A percentile compares a stretch with the other conserved stretches of the same genome.
These are phyloP conservation scores for Santalum album DNA, from an alignment of 164 flowering plant genomes.

Conservation along the genomic window DNA sequence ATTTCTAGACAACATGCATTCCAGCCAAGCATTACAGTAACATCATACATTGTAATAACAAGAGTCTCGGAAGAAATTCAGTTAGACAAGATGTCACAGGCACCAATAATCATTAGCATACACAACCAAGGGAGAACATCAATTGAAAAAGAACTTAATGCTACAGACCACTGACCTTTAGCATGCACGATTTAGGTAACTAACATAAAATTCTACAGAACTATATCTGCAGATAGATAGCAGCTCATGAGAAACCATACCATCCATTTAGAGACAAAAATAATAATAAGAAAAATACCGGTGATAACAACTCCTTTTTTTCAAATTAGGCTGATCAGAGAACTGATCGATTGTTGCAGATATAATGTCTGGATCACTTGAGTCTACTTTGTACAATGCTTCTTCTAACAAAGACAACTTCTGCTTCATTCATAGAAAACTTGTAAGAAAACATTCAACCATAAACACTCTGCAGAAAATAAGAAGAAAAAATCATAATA, in stretches of 20 bases:
- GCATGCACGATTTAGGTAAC: too few relatives aligned
- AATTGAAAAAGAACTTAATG: too few relatives aligned
- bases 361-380: slow-evolving; percentile 41
- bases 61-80: too few relatives aligned
- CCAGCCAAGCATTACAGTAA: too few relatives aligned
- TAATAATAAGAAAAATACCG: slow-evolving; percentile 20
- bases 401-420: slow-evolving; percentile 53
- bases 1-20: too few relatives aligned
- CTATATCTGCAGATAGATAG: neutral
- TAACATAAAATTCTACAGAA: neutral
- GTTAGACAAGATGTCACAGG: too few relatives aligned
- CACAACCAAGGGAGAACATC: too few relatives aligned
- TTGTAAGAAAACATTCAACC: neutral
- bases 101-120: too few relatives aligned
- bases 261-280: neutral
- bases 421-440: slow-evolving; percentile 27
- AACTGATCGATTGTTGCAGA: slow-evolving; percentile 45
- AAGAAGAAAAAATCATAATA: neutral
- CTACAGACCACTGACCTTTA: too few relatives aligned
- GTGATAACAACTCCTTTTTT: slow-evolving; percentile 52
- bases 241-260: neutral
- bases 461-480: neutral
- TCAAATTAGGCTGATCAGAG: slow-evolving; percentile 47
- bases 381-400: slow-evolving; percentile 35
- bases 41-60: too few relatives aligned